Base-by-base conservation (phyloP, 208 protist genomes). In the Trypanosoma melophagium region DNA sequence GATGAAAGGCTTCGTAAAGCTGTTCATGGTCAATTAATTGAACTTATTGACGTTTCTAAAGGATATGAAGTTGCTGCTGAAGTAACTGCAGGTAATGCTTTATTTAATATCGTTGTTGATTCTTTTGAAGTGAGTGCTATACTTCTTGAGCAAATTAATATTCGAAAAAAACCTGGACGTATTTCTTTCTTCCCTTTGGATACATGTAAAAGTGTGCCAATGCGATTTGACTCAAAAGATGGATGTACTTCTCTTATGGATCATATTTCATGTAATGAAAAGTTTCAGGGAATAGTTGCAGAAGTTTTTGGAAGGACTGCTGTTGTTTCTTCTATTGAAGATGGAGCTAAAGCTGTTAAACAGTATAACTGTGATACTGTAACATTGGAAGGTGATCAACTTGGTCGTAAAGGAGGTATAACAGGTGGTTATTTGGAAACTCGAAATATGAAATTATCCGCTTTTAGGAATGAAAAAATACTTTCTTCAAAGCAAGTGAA, bases 71-170 rank as follows among this genome's bases (percentile, higher is more conserved):
- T 86, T 2, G 95, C 98, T 3, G 86, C 98, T 3, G 98, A 99
- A 40, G 94, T 98, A 3, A 95, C 93, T 7, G 97, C 94, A 24
- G 97, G 94, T 14, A 98, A 96, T 74, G 69, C 86, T 13, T 83
- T 99, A 2, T 99, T 99, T 77, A 88, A 99, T 77, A 81, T 99
- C 21, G 97, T 99, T 7, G 98, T 99, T 13, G 98, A 99, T 63
- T 94, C 76, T 9, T 98, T 99, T 77, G 88, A 97, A 24, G 80
- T 87, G 1, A 96, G 97, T 50, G 78, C 87, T 1, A 69, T 78
- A 12, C 58, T 99, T 16, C 78, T 99, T 0, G 76, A 94, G 14
- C 66, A 93, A 40, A 95, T 99, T 77, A 97, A 98, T 58, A 76
- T 80, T 44, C 52, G 76, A 0, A 82, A 80, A 31, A 95, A 92